Conservation (phyloP, 164 flowering plant species). For the Piper betle region DNA sequence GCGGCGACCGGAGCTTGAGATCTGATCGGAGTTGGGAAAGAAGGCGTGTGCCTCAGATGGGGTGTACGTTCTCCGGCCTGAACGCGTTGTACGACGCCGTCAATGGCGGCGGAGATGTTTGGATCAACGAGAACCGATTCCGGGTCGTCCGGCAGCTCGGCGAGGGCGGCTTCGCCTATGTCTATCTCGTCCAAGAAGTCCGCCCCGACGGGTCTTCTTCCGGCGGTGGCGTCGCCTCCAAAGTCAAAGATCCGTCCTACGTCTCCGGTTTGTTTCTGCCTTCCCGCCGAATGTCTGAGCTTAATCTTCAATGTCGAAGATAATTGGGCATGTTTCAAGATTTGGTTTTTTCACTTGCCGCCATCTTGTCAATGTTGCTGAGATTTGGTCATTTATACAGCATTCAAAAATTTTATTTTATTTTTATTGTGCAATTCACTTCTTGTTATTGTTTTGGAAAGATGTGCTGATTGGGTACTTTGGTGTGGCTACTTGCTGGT, state of each 20-base stretch:
- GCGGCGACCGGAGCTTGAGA: slow-evolving; percentile 8
- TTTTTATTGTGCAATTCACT: too few species aligned
- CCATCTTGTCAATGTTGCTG: too few species aligned
- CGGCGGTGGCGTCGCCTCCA: slow-evolving; percentile 30
- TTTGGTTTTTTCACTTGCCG: too few species aligned
- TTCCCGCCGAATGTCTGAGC: background rate
- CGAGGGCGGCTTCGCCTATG: slow-evolving; percentile 89
- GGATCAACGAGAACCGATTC: slow-evolving; percentile 97
- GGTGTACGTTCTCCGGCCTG: slow-evolving; percentile 91
- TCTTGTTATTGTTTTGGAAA: too few species aligned
- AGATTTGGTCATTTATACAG: too few species aligned
- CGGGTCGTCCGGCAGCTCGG: slow-evolving; percentile 84
- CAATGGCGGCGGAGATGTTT: slow-evolving; percentile 89
- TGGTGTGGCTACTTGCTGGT: too few species aligned
- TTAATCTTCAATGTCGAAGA: background rate
- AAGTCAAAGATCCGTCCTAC: slow-evolving; percentile 66
- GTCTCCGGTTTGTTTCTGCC: slow-evolving; percentile 45
- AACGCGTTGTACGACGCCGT: slow-evolving; percentile 86
- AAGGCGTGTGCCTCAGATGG: slow-evolving; percentile 25
- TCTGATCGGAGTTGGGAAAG: background rate
- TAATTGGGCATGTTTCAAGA: too few species aligned
- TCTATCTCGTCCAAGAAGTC: slow-evolving; percentile 73
- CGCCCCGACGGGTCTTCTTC: slow-evolving; percentile 29
- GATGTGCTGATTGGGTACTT: too few species aligned
- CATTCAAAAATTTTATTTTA: too few species aligned